These are phyloP conservation scores for Tephrocybe sp. DNA, from an alignment of 768 basidiomycete species.

Conservation along the genomic window DNA sequence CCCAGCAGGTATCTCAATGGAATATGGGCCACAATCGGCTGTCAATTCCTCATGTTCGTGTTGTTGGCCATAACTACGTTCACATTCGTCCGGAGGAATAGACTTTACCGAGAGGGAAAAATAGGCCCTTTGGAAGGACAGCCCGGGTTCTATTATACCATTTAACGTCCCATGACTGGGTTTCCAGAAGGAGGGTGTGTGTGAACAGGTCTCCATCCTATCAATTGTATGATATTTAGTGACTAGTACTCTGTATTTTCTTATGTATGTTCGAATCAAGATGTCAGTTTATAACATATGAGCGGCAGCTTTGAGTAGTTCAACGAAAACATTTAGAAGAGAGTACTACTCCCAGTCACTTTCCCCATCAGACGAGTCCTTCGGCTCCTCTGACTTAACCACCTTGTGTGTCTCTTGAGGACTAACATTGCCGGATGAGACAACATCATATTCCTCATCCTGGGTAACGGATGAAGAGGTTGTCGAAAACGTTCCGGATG, in stretches of 20 bases:
- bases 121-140: conserved; percentile 30
- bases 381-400: conserved; percentile 21
- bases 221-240: too few relatives aligned
- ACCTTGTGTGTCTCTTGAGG: conserved; percentile 33
- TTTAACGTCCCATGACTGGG: conserved; percentile 22
- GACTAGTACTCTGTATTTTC: too few relatives aligned
- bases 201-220: too few relatives aligned
- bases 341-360: conserved; percentile 63
- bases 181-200: too few relatives aligned
- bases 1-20: conserved; percentile 22
- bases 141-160: conserved; percentile 38
- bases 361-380: conserved; percentile 38
- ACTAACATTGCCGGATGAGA: conserved; percentile 54
- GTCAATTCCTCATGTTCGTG: conserved; percentile 30
- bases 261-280: too few relatives aligned
- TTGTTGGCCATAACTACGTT: conserved; percentile 25
- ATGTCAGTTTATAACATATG: too few relatives aligned
- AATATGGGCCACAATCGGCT: conserved; percentile 33
- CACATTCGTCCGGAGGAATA: conserved; percentile 28
- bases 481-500: conserved; percentile 2
- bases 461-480: conserved; percentile 26
- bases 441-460: conserved; percentile 64
- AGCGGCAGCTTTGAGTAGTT: not conserved
- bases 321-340: not conserved
- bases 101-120: conserved; percentile 28